Percentiles rank a stretch among this genome's conserved stretches.
These are phyloP conservation scores for Lasiodiplodia sp. DNA, from an alignment of 2,329 filamentous ascomycete genomes.

Conservation along the genomic window DNA sequence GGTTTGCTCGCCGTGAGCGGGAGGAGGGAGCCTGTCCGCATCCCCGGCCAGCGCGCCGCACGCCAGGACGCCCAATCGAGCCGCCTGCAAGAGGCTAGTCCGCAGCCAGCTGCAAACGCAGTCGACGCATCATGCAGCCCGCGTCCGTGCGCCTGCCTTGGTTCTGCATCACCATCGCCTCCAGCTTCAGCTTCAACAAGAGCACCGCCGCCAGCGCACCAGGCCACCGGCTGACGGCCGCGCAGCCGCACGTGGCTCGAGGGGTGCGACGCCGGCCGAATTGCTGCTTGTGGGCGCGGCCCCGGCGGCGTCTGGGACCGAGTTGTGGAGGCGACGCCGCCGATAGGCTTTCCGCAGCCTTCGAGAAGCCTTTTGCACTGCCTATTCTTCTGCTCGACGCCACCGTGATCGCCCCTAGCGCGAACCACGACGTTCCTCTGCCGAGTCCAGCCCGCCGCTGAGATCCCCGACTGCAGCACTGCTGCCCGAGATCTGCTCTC, in stretches of 20 bases:
- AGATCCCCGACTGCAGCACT: slow-evolving; percentile 4
- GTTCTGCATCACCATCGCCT: neutral
- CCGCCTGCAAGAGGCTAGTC: neutral
- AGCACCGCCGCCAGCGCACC: neutral
- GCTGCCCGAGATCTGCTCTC: slow-evolving; percentile 14
- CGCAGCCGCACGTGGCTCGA: slow-evolving; percentile 19
- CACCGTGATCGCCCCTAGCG: slow-evolving; percentile 26
- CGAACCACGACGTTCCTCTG: slow-evolving; percentile 23
- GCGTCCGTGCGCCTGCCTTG: slow-evolving; percentile 5
- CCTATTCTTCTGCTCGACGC: neutral
- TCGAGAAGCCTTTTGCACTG: neutral
- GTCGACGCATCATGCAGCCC: slow-evolving; percentile 14
- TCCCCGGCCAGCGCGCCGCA: neutral
- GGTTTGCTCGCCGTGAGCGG: neutral
- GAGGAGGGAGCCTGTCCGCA: neutral
- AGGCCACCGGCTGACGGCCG: neutral
- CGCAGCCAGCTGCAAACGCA: slow-evolving; percentile 1
- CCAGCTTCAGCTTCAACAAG: neutral
- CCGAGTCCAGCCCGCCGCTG: neutral
- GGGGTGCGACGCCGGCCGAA: neutral
- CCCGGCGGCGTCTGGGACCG: slow-evolving; percentile 7
- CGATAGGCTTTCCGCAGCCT: slow-evolving; percentile 10
- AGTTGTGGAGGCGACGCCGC: slow-evolving; percentile 11
- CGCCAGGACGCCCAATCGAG: neutral
- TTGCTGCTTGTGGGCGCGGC: slow-evolving; percentile 8